A percentile compares a stretch with the other conserved stretches of the same genome.
phyloP scores from a whole-genome alignment of 768 basidiomycete species.

The Neoboletus subvelutipes region DNA sequence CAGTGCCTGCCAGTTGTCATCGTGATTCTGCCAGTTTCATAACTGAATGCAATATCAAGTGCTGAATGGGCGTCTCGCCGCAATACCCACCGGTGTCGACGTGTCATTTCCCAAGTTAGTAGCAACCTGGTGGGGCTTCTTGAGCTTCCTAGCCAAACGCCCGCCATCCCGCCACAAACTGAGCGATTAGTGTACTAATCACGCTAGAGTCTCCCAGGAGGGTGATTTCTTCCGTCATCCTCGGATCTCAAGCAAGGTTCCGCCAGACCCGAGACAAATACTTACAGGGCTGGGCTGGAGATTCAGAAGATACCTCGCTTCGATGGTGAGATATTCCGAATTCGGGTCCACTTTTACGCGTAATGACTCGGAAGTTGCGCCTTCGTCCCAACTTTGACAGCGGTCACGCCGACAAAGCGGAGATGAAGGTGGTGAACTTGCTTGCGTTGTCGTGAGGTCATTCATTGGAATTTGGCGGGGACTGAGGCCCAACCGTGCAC shows the following conservation, averaged over 20 bases:
- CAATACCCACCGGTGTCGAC: not conserved
- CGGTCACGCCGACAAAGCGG: not conserved
- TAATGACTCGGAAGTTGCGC: not conserved
- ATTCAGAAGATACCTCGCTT: not conserved
- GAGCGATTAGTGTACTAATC: not conserved
- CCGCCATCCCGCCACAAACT: not conserved
- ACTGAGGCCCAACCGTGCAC: not conserved
- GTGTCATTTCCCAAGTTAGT: not conserved
- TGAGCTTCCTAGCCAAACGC: not conserved
- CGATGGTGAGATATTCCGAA: not conserved
- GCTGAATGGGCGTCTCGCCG: not conserved
- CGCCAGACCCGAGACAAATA: not conserved
- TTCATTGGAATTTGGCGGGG: not conserved
- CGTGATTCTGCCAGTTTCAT: not conserved
- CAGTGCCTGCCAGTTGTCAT: not conserved
- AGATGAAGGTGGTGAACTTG: slow-evolving; percentile 1
- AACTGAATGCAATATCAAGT: not conserved
- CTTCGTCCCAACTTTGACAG: not conserved
- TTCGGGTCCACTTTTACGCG: not conserved
- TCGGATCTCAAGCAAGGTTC: not conserved
- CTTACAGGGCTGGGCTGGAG: not conserved
- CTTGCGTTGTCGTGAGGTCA: not conserved
- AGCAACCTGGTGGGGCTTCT: not conserved
- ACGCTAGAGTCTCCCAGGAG: not conserved
- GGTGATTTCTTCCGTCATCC: not conserved